phyloP scores from a whole-genome alignment of 2,329 filamentous ascomycete genomes.

The Ceratocystis cacaofunesta region DNA sequence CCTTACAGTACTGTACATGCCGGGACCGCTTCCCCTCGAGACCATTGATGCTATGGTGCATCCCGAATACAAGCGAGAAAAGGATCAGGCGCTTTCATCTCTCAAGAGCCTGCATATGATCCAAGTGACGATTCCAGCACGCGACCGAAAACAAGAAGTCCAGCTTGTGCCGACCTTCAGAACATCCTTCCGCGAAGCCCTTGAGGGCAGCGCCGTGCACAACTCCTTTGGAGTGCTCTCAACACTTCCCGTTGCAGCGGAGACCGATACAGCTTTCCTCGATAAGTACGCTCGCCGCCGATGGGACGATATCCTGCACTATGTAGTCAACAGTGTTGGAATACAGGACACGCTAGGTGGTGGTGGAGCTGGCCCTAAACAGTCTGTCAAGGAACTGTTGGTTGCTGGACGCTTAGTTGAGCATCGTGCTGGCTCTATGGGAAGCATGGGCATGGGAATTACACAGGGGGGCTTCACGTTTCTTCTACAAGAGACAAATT shows the following conservation, averaged over 20 bases:
- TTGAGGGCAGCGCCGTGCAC: constrained; percentile 74
- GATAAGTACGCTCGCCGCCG: constrained; percentile 76
- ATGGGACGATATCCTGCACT: constrained; percentile 94
- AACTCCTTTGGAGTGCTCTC: constrained; percentile 85
- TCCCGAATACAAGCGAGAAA: constrained; percentile 40
- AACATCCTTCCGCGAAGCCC: constrained; percentile 65
- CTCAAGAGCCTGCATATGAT: constrained; percentile 80
- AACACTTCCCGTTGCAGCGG: constrained; percentile 42
- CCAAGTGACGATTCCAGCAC: constrained; percentile 43
- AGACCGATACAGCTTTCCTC: constrained; percentile 56
- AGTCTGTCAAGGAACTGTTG: constrained; percentile 72
- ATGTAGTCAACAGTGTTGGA: constrained; percentile 69
- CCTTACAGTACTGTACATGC: constrained; percentile 88
- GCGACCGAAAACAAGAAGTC: constrained; percentile 54
- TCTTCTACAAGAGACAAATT: constrained; percentile 84
- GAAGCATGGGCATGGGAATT: constrained; percentile 58
- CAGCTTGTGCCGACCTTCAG: constrained; percentile 70
- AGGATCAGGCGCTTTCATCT: constrained; percentile 69
- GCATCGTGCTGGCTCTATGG: constrained; percentile 27
- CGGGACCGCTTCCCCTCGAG: constrained; percentile 58
- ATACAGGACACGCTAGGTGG: constrained; percentile 29
- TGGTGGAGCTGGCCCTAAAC: constrained; percentile 44
- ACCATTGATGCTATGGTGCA: constrained; percentile 81
- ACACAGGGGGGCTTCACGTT: constrained; percentile 92
- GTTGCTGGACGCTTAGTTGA: constrained; percentile 70